Evolutionary conservation across 108 stramenopile genomes (phyloP), one percentile per base, ranked within the genome.

Genomic region (Conticribra weissflogii): DNA sequence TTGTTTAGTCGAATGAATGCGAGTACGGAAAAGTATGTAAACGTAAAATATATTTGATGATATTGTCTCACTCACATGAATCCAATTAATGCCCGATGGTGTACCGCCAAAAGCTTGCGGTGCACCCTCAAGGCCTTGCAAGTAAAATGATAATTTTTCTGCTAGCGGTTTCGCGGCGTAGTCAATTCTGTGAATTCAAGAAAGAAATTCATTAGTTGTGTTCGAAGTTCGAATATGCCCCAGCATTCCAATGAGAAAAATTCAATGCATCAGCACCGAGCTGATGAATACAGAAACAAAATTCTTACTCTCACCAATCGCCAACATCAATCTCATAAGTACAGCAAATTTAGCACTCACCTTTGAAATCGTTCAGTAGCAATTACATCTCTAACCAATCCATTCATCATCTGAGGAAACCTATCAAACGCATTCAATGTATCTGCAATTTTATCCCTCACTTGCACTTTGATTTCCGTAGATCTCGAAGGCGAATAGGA

Each of bases 371-470:
- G 78, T 34, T 78, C 60, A 14, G 82, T 76, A 23, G 64, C 46
- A 59, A 88, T 78, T 7, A 89, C 88, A 66, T 83, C 69, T 36
- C 36, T 74, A 8, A 92, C 86, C 25, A 89, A 66, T 17, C 78
- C 75, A n/a, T 72, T 77, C 82, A 92, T 89, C 59, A 85, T 65
- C 41, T 83, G 59, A 2, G 91, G 91, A 63, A 81, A 56, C 16
- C 81, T 79, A 80, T 92, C 91, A 59, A 92, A 92, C 41, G 87
- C 73, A 84, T 92, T 92, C 5, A 92, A 60, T 9, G 86, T 86
- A 57, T 92, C 91, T 28, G 71, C 61, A 12, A 53, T 18, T 41
- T 65, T 66, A 21, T 87, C 82, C 45, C 91, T 79, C 2, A 92
- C 87, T 44, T 77, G 62, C 2, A 92, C 71, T 31, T 47, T 34